Evolutionary conservation across 441 rosid species (phyloP), one percentile per base, ranked within the genome.

Genomic region (Brassica hybrid): DNA sequence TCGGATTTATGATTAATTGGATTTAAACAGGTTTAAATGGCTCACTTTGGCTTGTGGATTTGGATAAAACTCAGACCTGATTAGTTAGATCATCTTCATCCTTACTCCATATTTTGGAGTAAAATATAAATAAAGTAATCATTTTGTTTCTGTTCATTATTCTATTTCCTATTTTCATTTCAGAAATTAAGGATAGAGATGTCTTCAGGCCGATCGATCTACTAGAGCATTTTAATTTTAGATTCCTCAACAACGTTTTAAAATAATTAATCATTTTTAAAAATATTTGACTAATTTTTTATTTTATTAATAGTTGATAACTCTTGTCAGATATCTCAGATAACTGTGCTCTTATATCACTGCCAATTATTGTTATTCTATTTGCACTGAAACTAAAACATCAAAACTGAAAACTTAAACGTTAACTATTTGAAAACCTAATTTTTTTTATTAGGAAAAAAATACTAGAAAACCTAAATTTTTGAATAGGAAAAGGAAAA

Each of bases 321-420:
- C 59, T 23, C 23, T 54, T 16, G 59, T 54, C 11, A 7, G 59
- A 54, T 54, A 54, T 16, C 4, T 54, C 11, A 8, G 17, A 54
- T 2, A 7, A 17, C 1, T 54, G 5, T 54, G 23, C 12, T 17
- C 12, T 54, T 54, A 17, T 54, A 54, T 54, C 59, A 54, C 17
- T 59, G 10, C 64, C 32, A 12, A 59, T 59, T 59, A 59, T 13
- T 59, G 36, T 59, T 59, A 23, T 25, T 59, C 9, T 59, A 4
- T 25, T 59, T 19, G 36, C 14, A 59, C 36, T 25, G 17, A 59
- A 59, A 59, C 17, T 59, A 25, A 59, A 59, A 59, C 64, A 59
- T 23, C 64, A n/a, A 59, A 23, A 19, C 36, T 59, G 17, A 23
- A 59, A 23, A 59, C 9, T 27, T 59, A 23, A 59, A 23, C 64